Base-by-base conservation (phyloP, 139 green algal species). In the Micractinium sp. region DNA sequence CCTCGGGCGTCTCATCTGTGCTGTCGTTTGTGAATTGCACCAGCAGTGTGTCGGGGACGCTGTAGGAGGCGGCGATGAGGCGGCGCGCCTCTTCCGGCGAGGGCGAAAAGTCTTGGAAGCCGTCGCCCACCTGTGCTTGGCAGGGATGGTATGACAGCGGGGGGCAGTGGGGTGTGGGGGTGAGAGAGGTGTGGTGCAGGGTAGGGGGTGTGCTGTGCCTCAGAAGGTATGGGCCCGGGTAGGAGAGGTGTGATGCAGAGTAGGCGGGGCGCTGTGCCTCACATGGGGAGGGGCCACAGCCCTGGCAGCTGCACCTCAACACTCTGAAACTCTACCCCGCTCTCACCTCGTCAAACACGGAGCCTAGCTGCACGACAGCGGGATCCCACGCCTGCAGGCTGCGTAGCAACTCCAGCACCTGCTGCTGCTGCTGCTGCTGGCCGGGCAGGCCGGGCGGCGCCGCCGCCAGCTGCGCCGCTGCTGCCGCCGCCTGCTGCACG, bases 1-100 rank as follows among this genome's bases (percentile, higher is more conserved):
- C 91, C 38, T 90, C 87, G 15, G 94, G 89, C 35, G 94, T 97
- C 82, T 99, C 95, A 78, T 99, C 97, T 12, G 98, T 96, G 63
- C 81, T 91, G 92, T 99, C 97, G 81, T 97, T 90, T 2, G 38
- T 66, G 38, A 87, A 87, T 39, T 87, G 41, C 39, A 99, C 83
- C 35, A 99, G 91, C 39, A 99, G 92, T 87, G 98, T 99, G 47
- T 93, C 93, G 9, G 85, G 86, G 14, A 98, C 93, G 38, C 22
- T 27, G 77, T 92, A 92, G 18, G 18, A 3, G 18, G 63, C 41
- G 29, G 20, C 39, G 36, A 99, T 89, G 39, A 98, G 91, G 18
- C 88, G 78, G 12, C 84, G 77, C 0, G 95, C 95, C 88, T 98
- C 97, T 19, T 94, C 91, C 20, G 96, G 95, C 1, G 92, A 91